Evolutionary conservation across 75 land plant species (phyloP).

Genomic region (Pseudotsuga menziesii): DNA sequence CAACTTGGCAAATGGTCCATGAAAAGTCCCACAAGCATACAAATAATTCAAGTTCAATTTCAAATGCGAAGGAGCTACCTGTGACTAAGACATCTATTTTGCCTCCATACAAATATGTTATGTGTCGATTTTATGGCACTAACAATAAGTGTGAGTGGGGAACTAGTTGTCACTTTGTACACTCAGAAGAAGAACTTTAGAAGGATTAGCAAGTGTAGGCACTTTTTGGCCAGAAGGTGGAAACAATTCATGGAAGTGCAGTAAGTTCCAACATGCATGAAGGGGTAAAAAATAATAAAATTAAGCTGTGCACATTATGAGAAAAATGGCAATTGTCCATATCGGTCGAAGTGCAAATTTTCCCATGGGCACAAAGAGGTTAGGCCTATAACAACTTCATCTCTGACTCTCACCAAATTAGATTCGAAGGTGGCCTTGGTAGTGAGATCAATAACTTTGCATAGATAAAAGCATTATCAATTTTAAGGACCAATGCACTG

Average conservation of each 20-base stretch:
- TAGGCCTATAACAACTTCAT: constrained; percentile 11
- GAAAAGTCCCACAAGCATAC: not conserved
- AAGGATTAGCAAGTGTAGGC: constrained; percentile 8
- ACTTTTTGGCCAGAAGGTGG: constrained; percentile 11
- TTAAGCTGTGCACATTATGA: constrained; percentile 27
- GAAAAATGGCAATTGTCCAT: constrained; percentile 21
- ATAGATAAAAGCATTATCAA: too few species aligned
- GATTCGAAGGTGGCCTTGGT: too few species aligned
- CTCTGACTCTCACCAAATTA: too few species aligned
- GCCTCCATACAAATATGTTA: constrained; percentile 24
- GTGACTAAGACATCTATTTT: constrained; percentile 12
- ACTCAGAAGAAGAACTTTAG: constrained; percentile 24
- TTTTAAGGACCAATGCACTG: too few species aligned
- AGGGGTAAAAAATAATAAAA: constrained; percentile 17
- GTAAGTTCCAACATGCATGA: not conserved
- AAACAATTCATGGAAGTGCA: constrained; percentile 15
- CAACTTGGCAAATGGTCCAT: not conserved
- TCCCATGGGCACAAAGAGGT: constrained; percentile 23
- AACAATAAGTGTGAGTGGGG: constrained; percentile 34
- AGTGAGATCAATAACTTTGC: too few species aligned
- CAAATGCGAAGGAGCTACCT: not conserved
- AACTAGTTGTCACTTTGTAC: constrained; percentile 25
- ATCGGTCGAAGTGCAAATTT: constrained; percentile 25
- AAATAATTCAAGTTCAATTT: not conserved
- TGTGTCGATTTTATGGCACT: constrained; percentile 24